Evolutionary conservation across 179 eudicot species (phyloP).

Genomic region (Vitellaria paradoxa): DNA sequence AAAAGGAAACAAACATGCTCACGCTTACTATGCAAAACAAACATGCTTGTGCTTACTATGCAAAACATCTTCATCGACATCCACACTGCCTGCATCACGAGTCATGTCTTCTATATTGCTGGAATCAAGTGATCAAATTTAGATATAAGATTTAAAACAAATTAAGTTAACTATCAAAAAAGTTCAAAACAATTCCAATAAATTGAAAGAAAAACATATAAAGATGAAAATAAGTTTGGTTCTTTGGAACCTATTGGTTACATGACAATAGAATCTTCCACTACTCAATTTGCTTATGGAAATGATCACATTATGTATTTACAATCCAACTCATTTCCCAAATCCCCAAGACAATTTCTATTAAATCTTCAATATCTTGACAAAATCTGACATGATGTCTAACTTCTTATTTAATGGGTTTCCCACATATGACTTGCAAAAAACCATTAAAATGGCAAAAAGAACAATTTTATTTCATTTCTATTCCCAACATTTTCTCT

Average conservation of each 20-base stretch:
- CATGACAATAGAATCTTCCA: not conserved
- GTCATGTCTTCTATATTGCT: constrained; percentile 97
- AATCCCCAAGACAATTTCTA: not conserved
- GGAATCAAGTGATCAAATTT: constrained; percentile 27
- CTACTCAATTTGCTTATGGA: not conserved
- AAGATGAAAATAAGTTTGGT: not conserved
- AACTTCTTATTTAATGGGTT: not conserved
- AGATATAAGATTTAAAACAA: constrained; percentile 2
- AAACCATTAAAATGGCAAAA: not conserved
- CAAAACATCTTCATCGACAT: constrained; percentile 71
- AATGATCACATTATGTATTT: not conserved
- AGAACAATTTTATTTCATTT: not conserved
- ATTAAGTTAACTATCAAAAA: not conserved
- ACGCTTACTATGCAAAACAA: constrained; percentile 47
- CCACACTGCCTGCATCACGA: constrained; percentile 90
- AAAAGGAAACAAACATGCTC: not conserved
- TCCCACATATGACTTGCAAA: not conserved
- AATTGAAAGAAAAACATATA: not conserved
- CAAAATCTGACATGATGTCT: not conserved
- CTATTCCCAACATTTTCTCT: not conserved
- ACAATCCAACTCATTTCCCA: not conserved
- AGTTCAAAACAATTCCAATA: not conserved
- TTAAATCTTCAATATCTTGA: not conserved
- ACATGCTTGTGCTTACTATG: constrained; percentile 33
- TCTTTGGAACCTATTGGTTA: not conserved